Conservation (phyloP, 495 filamentous ascomycete genomes). For the Symbiotaphrina buchneri region DNA sequence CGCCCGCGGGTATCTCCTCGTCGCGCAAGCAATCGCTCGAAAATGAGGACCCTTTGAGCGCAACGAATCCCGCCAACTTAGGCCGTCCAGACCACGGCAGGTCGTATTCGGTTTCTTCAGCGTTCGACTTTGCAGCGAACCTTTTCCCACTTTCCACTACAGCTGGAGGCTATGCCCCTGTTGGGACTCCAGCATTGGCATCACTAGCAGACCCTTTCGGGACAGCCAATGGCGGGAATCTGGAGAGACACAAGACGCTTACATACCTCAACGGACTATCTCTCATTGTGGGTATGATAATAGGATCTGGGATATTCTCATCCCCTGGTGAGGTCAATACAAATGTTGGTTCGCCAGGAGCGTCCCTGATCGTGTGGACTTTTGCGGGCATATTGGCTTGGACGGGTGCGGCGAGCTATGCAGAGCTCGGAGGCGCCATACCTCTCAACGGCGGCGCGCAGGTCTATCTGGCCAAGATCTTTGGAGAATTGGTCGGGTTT, state of each 20-base stretch:
- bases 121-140: conserved; percentile 81
- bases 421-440: conserved; percentile 87
- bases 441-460: conserved; percentile 88
- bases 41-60: conserved; percentile 57
- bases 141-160: conserved; percentile 86
- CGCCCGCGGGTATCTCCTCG: conserved; percentile 66
- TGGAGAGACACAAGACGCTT: conserved; percentile 89
- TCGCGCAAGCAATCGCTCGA: conserved; percentile 81
- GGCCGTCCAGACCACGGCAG: conserved; percentile 29
- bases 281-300: conserved; percentile 77
- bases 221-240: conserved; percentile 26
- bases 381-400: conserved; percentile 81
- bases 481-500: conserved; percentile 79
- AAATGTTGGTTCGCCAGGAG: conserved; percentile 83
- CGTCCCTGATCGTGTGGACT: conserved; percentile 71
- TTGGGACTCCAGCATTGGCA: conserved; percentile 42
- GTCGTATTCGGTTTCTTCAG: conserved; percentile 73
- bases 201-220: conserved; percentile 21
- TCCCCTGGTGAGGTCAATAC: conserved; percentile 84
- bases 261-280: conserved; percentile 88
- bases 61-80: conserved; percentile 24
- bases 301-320: conserved; percentile 94
- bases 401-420: conserved; percentile 93
- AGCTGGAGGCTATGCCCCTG: conserved; percentile 52
- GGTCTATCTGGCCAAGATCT: conserved; percentile 85